phyloP scores from a whole-genome alignment of 352 stramenopile genomes.

The Phytophthora tubulina region DNA sequence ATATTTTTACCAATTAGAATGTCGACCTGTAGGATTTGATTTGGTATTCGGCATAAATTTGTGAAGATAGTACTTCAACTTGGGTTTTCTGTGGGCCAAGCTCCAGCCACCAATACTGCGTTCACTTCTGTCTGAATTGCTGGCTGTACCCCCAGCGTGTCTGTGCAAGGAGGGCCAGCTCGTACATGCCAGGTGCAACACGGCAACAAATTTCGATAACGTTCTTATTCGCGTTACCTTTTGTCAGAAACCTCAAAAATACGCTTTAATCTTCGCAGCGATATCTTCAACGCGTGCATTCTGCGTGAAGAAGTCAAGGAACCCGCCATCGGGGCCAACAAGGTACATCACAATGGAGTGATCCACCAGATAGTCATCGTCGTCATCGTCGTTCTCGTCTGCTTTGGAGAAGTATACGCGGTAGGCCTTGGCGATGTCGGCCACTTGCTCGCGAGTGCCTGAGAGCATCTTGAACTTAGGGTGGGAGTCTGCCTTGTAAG shows the following conservation, averaged over 20 bases:
- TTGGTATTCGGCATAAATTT: not conserved
- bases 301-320: conserved; percentile 99
- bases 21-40: not conserved
- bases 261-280: conserved; percentile 91
- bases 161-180: too few species aligned
- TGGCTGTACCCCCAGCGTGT: too few species aligned
- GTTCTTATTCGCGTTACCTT: too few species aligned
- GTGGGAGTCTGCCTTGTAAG: conserved; percentile 94
- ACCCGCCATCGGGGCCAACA: conserved; percentile 94
- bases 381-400: conserved; percentile 92
- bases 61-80: conserved; percentile 7
- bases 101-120: too few species aligned
- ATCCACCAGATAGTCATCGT: conserved; percentile 99
- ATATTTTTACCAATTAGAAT: conserved; percentile 17
- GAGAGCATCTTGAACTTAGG: conserved; percentile 89
- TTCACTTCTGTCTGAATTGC: too few species aligned
- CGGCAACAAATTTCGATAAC: too few species aligned
- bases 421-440: conserved; percentile 97
- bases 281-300: conserved; percentile 95
- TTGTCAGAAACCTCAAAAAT: conserved; percentile 47
- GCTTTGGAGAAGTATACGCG: conserved; percentile 98
- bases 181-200: too few species aligned
- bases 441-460: conserved; percentile 94
- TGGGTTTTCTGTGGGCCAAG: not conserved
- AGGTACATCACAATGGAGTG: conserved; percentile 99